Evolutionary conservation across 768 basidiomycete species (phyloP).

Genomic region (Boletus bicolor): DNA sequence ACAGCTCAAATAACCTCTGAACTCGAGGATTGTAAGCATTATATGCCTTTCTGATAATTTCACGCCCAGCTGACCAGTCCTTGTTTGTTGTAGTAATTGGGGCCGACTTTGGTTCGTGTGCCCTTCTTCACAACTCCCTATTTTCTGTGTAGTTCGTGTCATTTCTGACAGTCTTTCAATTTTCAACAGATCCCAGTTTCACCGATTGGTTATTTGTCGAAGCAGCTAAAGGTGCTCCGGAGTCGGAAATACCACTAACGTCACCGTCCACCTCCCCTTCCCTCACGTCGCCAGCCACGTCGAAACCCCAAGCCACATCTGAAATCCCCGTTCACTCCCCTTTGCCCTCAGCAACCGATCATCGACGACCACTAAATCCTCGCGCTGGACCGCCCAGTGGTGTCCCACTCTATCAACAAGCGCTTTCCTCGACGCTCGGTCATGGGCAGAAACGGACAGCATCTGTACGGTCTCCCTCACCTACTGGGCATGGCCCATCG

Average conservation of each 20-base stretch:
- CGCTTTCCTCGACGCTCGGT: conserved; percentile 56
- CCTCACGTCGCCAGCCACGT: conserved; percentile 20
- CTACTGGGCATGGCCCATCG: conserved; percentile 60
- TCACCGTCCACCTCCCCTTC: conserved; percentile 26
- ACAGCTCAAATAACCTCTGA: conserved; percentile 85
- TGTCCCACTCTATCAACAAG: conserved; percentile 64
- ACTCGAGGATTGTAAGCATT: conserved; percentile 68
- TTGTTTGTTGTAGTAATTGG: conserved; percentile 55
- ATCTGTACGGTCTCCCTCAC: conserved; percentile 62
- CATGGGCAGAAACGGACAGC: conserved; percentile 60
- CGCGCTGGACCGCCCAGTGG: conserved; percentile 39
- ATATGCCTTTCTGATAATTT: neutral
- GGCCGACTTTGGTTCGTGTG: conserved; percentile 66
- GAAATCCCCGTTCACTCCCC: conserved; percentile 26
- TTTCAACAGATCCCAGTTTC: conserved; percentile 66
- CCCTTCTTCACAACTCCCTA: neutral
- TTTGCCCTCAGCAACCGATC: conserved; percentile 12
- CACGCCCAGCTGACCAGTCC: conserved; percentile 10
- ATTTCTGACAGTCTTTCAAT: conserved; percentile 5
- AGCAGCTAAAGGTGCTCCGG: conserved; percentile 66
- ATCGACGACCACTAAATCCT: conserved; percentile 41
- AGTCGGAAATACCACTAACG: conserved; percentile 42
- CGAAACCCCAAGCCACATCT: conserved; percentile 29
- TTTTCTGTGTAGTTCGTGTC: neutral
- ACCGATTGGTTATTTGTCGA: conserved; percentile 87